These are phyloP conservation scores for Podaxis pistillaris DNA, from an alignment of 768 basidiomycete species.

Conservation along the genomic window DNA sequence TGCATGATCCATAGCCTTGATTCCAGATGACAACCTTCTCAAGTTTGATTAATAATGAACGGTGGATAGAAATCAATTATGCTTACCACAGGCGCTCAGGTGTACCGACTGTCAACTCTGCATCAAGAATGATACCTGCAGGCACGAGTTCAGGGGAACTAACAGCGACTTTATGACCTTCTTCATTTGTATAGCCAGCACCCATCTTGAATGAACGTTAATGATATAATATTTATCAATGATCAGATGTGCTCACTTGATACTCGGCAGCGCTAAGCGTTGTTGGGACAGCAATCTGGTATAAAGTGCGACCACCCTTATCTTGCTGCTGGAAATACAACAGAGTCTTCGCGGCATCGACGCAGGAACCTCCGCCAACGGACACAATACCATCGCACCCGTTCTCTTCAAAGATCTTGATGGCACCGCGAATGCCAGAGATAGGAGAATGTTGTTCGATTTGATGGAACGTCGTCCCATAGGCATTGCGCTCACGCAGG, in stretches of 20 bases:
- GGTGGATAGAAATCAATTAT: not conserved
- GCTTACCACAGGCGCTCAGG: slow-evolving; percentile 73
- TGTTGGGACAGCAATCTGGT: slow-evolving; percentile 80
- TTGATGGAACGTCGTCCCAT: slow-evolving; percentile 66
- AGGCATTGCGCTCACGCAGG: slow-evolving; percentile 55
- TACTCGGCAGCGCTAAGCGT: slow-evolving; percentile 81
- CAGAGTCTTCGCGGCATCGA: slow-evolving; percentile 77
- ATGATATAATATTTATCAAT: not conserved
- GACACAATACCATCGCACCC: slow-evolving; percentile 69
- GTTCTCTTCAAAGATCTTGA: slow-evolving; percentile 51
- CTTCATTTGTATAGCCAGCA: slow-evolving; percentile 71
- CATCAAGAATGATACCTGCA: slow-evolving; percentile 74
- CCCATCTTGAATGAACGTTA: slow-evolving; percentile 39
- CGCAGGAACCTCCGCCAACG: slow-evolving; percentile 78
- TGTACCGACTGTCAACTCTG: slow-evolving; percentile 68
- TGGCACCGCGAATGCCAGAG: slow-evolving; percentile 58
- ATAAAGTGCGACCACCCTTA: slow-evolving; percentile 46
- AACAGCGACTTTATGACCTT: slow-evolving; percentile 63
- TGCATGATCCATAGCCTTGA: slow-evolving; percentile 78
- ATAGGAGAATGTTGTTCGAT: slow-evolving; percentile 75
- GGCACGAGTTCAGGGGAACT: slow-evolving; percentile 58
- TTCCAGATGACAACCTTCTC: slow-evolving; percentile 73
- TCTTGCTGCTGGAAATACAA: slow-evolving; percentile 61
- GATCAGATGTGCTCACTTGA: slow-evolving; percentile 38
- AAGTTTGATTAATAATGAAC: not conserved